Evolutionary conservation across 768 basidiomycete species (phyloP), one percentile per base, ranked within the genome.

Genomic region (Xerocomellus amylosporus): DNA sequence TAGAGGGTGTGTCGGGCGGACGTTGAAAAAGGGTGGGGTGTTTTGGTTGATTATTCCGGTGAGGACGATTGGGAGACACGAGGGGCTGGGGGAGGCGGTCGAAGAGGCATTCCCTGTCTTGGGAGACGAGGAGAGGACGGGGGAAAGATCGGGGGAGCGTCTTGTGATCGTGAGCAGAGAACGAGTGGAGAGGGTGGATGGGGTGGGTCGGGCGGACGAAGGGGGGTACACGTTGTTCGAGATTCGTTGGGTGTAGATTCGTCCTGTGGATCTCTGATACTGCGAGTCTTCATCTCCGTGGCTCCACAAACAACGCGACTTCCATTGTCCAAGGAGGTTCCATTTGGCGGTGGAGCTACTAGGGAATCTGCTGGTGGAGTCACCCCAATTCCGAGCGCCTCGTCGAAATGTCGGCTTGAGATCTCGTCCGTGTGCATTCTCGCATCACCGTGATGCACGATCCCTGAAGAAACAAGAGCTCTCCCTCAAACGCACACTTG

Each of bases 11-110:
- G 83, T 86, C 20, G 77, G 77, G 62, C 69, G 63, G 34, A 71
- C 83, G 41, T 75, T 92, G 37, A 60, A 53, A 30, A 51, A 46
- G 46, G 56, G 60, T 30, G 83, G 84, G 1, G 74, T 82, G 4
- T 88, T 92, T 66, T 89, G 88, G 81, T 73, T 92, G 65, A 83
- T 88, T 53, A 79, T 90, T 33, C 83, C 89, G 0, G 62, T 87
- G 43, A 79, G 91, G n/a, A 75, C 77, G 36, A 84, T 80, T 12
- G 82, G 82, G 55, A 75, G 86, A 56, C 86, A 84, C 43, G 82
- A 80, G 59, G 83, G 80, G 38, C 75, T 86, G 74, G 74, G 72
- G 38, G 64, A 67, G 24, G 86, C 80, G 3, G 83, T 91, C 5
- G 79, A 79, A 24, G 73, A 72, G 12, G 75, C 79, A 36, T 88